Conservation (phyloP, 1,284 basidiomycete genomes). For the Papiliotrema fonsecae region DNA sequence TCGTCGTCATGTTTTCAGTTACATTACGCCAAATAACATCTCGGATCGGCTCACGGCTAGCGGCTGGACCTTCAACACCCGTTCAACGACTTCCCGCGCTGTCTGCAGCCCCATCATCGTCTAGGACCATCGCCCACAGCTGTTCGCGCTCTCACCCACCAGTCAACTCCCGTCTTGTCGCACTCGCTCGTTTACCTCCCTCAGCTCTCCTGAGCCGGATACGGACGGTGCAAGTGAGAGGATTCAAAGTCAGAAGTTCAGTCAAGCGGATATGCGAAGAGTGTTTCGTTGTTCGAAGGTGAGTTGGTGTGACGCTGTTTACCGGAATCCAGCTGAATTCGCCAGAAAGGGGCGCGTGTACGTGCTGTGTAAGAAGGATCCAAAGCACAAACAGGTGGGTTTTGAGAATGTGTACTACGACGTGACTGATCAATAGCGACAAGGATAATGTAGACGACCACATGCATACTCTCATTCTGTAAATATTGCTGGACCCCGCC, state of each 20-base stretch:
- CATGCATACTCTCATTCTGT: neutral
- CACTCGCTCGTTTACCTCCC: neutral
- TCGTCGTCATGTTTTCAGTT: neutral
- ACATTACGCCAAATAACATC: neutral
- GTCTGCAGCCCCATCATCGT: neutral
- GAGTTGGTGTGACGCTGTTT: conserved; percentile 8
- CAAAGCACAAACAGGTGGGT: conserved; percentile 95
- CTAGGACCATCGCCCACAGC: conserved; percentile 1
- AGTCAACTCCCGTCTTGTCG: neutral
- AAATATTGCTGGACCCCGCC: too few species aligned
- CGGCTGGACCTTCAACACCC: neutral
- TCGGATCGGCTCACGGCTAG: neutral
- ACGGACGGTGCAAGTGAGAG: conserved; percentile 50
- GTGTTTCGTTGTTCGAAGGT: conserved; percentile 69
- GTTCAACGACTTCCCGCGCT: too few species aligned
- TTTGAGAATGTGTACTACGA: neutral
- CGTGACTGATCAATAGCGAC: neutral
- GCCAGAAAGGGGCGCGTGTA: conserved; percentile 82
- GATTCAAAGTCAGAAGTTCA: conserved; percentile 94
- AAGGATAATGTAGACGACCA: neutral
- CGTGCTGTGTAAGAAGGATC: conserved; percentile 88
- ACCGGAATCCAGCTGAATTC: neutral
- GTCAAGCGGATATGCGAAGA: conserved; percentile 91
- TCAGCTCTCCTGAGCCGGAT: conserved; percentile 1
- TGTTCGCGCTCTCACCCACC: conserved; percentile 1